Conservation (phyloP, 176 grass and related monocot species). For the Rhynchospora breviuscula region DNA sequence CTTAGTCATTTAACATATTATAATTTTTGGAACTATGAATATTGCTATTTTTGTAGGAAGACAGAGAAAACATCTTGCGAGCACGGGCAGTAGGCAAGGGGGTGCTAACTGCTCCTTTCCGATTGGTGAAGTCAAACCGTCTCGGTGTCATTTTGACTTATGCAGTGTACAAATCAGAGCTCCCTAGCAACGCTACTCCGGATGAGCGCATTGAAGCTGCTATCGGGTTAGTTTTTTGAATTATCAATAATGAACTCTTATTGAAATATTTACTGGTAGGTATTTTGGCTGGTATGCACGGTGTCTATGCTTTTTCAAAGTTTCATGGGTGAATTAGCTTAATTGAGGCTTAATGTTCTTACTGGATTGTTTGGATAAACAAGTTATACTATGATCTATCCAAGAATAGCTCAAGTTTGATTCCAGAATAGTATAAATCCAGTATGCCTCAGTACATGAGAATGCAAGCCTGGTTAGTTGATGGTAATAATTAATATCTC, state of each 20-base stretch:
- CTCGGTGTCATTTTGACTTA: conserved; percentile 90
- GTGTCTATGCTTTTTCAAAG: not conserved
- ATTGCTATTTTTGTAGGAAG: conserved; percentile 48
- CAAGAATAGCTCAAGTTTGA: not conserved
- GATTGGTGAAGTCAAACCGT: conserved; percentile 75
- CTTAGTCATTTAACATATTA: not conserved
- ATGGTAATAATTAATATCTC: not conserved
- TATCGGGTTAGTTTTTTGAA: conserved; percentile 54
- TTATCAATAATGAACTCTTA: not conserved
- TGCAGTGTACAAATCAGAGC: conserved; percentile 79
- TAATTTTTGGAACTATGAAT: not conserved
- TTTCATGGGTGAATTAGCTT: not conserved
- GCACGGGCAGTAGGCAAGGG: conserved; percentile 85
- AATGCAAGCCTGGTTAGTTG: not conserved
- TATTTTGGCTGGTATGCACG: not conserved
- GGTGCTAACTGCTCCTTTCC: conserved; percentile 84
- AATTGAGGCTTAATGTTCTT: not conserved
- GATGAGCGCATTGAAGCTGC: conserved; percentile 64
- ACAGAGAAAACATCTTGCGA: conserved; percentile 78
- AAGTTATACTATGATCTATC: not conserved
- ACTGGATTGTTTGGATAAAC: not conserved
- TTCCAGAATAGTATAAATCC: not conserved
- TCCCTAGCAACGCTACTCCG: conserved; percentile 53
- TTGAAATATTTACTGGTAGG: not conserved
- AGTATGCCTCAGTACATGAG: not conserved